Conservation (phyloP, 768 basidiomycete genomes). For the Tricholoma saponaceum region DNA sequence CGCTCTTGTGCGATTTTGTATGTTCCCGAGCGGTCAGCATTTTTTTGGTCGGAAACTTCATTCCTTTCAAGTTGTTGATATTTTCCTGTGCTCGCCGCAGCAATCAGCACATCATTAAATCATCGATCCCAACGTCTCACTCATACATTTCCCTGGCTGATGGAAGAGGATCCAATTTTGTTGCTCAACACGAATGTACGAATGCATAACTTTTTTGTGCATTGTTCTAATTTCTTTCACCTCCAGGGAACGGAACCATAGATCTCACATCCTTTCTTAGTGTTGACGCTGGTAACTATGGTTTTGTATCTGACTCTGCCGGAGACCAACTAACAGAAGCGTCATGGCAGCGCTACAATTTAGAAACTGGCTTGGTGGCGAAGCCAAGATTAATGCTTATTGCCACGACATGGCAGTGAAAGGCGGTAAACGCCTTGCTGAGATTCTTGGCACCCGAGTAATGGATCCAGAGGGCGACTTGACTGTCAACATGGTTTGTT, state of each 20-base stretch:
- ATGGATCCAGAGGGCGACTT: constrained; percentile 63
- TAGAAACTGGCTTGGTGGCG: constrained; percentile 77
- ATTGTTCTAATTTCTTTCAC: not conserved
- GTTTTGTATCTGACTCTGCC: not conserved
- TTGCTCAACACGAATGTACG: constrained; percentile 38
- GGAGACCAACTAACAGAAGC: not conserved
- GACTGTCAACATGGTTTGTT: constrained; percentile 68
- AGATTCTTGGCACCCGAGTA: constrained; percentile 58
- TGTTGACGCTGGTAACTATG: constrained; percentile 38
- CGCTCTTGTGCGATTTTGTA: constrained; percentile 69
- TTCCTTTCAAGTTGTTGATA: too few species aligned
- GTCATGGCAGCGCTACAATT: constrained; percentile 61
- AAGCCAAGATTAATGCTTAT: constrained; percentile 71
- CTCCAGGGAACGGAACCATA: constrained; percentile 54
- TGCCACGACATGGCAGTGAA: constrained; percentile 65
- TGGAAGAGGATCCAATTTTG: constrained; percentile 32
- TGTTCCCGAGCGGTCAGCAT: constrained; percentile 50
- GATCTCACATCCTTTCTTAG: constrained; percentile 50
- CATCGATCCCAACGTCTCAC: constrained; percentile 55
- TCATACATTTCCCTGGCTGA: constrained; percentile 44
- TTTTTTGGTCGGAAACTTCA: too few species aligned
- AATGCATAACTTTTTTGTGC: not conserved
- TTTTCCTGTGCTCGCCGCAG: constrained; percentile 25
- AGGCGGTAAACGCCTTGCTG: constrained; percentile 62
- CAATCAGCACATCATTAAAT: constrained; percentile 59